Evolutionary conservation across 1,139 yeast genomes (phyloP), one percentile per base, ranked within the genome.

Genomic region (Debaryomyces psychrophilus): DNA sequence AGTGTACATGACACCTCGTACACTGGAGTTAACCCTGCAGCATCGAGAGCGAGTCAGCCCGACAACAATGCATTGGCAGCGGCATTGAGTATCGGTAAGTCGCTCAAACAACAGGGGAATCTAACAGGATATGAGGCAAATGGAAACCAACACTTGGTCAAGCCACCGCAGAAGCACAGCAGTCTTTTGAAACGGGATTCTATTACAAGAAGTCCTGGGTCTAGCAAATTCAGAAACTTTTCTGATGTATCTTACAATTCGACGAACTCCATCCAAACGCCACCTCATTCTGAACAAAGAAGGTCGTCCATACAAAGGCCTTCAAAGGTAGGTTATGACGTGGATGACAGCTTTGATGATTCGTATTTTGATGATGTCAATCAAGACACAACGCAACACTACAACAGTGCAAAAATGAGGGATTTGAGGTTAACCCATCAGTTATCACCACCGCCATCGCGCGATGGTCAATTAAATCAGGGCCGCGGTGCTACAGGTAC

Each of bases 31-130:
- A 71, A 69, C 51, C 73, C 68, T 46, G 53, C 60, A 14, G 67
- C 73, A 2, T 68, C 71, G 4, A 54, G 67, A 6, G 46, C 62
- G 20, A 61, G 54, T 45, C 74, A 72, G 46, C 79, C 79, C 18
- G 65, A 61, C 53, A 60, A 66, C 38, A 65, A 66, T 44, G 80
- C 80, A 11, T 58, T 72, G 58, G 80, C 80, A 6, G 80, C 80
- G 4, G 80, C 80, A 2, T 58, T 71, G 42, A 67, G 77, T 36
- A 75, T 75, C 51, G 80, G 80, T 5, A 62, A 71, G 45, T 56
- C 60, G 28, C 52, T 58, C 50, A 65, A 60, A 47, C 20, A 39
- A 17, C 34, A 41, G 40, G 34, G 41, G 4, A 12, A 14, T 28
- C 20, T 8, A 4, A 17, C 18, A 11, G 41, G 22, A 14, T 18